These are phyloP conservation scores for Chlorella sorokiniana DNA, from an alignment of 139 green algal genomes.

Conservation along the genomic window DNA sequence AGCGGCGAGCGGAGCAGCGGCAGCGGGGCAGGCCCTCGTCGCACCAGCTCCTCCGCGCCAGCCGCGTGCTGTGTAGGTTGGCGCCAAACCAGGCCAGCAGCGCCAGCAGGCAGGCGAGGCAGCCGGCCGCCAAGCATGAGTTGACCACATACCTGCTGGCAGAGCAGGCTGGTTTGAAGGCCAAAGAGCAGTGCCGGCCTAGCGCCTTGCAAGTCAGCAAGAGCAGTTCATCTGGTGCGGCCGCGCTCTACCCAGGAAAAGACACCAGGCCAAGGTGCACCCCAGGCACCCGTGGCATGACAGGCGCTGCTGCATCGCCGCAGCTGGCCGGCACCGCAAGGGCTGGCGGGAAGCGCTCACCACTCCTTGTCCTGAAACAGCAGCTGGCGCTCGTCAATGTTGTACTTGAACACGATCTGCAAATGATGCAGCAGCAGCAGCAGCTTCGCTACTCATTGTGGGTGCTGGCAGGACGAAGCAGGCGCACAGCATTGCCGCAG, in stretches of 20 bases:
- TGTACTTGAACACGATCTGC: neutral
- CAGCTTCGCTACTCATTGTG: neutral
- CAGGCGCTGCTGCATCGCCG: neutral
- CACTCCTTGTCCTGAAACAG: neutral
- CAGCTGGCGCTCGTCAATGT: neutral
- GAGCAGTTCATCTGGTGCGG: neutral
- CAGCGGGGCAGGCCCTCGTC: neutral
- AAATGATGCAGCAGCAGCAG: neutral
- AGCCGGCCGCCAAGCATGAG: neutral
- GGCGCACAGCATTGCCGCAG: neutral
- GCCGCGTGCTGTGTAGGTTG: constrained; percentile 4
- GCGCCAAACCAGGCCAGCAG: neutral
- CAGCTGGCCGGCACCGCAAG: no score
- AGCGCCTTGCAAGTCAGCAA: neutral
- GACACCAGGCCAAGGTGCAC: no score
- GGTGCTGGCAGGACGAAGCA: neutral
- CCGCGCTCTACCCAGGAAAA: neutral
- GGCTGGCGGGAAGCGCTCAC: neutral
- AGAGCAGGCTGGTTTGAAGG: neutral
- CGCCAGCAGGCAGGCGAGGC: neutral
- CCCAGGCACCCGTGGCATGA: neutral
- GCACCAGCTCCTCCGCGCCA: neutral
- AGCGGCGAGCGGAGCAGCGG: neutral
- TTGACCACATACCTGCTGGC: constrained; percentile 11
- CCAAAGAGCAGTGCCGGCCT: neutral